Evolutionary conservation across 108 stramenopile species (phyloP).

Genomic region (Pseudonitzschia multistriata): DNA sequence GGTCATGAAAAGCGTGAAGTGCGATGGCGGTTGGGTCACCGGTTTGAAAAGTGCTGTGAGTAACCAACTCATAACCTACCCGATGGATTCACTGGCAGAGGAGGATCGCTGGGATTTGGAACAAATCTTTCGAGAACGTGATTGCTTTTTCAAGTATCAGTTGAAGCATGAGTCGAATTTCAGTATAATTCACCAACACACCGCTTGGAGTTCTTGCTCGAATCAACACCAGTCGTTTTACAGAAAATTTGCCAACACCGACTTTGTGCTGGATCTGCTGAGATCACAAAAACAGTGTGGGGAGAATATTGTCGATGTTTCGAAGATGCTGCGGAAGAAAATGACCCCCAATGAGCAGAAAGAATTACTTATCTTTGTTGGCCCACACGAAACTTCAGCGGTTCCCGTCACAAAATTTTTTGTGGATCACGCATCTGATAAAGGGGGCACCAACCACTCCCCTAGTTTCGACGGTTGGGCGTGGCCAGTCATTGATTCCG

Average conservation of each 20-base stretch:
- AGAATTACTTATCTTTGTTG: slow-evolving; percentile 25
- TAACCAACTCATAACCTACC: background rate
- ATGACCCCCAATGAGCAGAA: background rate
- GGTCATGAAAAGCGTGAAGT: slow-evolving; percentile 8
- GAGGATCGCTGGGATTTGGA: slow-evolving; percentile 14
- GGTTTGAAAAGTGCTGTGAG: background rate
- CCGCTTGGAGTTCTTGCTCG: slow-evolving; percentile 11
- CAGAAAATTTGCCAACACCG: slow-evolving; percentile 1
- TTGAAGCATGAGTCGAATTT: slow-evolving; percentile 5
- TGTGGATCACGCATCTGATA: slow-evolving; percentile 7
- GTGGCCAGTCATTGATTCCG: slow-evolving; percentile 8
- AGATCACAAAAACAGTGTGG: slow-evolving; percentile 11
- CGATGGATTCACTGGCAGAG: slow-evolving; percentile 5
- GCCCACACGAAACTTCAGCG: slow-evolving; percentile 24
- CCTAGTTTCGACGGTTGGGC: slow-evolving; percentile 11
- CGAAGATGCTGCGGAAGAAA: background rate
- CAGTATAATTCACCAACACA: background rate
- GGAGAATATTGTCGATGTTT: background rate
- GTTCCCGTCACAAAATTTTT: slow-evolving; percentile 19
- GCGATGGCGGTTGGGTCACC: slow-evolving; percentile 3
- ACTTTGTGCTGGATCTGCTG: slow-evolving; percentile 1
- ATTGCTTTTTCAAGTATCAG: slow-evolving; percentile 23
- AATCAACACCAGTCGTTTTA: background rate
- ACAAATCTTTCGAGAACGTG: slow-evolving; percentile 15
- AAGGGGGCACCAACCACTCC: background rate